Conservation (phyloP, 345 rosid genomes). For the Aegle marmelos region DNA sequence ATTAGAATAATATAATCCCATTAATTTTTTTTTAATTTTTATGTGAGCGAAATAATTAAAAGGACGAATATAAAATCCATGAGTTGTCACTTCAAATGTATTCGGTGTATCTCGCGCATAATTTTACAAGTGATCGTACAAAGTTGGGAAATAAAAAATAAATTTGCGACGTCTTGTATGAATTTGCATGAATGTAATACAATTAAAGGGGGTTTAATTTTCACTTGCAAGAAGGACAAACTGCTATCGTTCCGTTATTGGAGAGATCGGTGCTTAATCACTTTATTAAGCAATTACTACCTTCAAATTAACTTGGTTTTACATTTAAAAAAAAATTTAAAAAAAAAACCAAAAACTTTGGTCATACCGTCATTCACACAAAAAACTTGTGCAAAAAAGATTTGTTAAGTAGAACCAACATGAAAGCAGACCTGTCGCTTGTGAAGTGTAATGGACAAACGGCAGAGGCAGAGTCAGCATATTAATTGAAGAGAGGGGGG, state of each 20-base stretch:
- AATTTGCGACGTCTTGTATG: background rate
- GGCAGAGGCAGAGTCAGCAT: too few species aligned
- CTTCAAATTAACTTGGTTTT: background rate
- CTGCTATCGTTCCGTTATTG: too few species aligned
- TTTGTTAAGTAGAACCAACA: background rate
- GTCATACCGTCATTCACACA: background rate
- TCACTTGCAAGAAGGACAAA: too few species aligned
- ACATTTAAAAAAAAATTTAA: too few species aligned
- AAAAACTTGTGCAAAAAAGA: background rate
- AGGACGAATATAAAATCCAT: too few species aligned
- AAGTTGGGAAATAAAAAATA: background rate
- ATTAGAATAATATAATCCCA: too few species aligned
- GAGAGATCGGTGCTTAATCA: background rate
- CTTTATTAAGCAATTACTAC: background rate
- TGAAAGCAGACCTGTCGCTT: background rate
- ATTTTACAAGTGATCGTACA: background rate
- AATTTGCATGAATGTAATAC: too few species aligned
- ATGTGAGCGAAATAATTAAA: too few species aligned
- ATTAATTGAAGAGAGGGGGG: too few species aligned
- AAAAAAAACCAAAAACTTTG: background rate
- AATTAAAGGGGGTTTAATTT: too few species aligned
- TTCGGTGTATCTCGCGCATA: background rate
- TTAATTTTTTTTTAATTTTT: too few species aligned
- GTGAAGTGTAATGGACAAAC: background rate
- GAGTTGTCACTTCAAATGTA: too few species aligned